Evolutionary conservation across 163 green algal species (phyloP).

Genomic region (Trebouxia gelatinosa): DNA sequence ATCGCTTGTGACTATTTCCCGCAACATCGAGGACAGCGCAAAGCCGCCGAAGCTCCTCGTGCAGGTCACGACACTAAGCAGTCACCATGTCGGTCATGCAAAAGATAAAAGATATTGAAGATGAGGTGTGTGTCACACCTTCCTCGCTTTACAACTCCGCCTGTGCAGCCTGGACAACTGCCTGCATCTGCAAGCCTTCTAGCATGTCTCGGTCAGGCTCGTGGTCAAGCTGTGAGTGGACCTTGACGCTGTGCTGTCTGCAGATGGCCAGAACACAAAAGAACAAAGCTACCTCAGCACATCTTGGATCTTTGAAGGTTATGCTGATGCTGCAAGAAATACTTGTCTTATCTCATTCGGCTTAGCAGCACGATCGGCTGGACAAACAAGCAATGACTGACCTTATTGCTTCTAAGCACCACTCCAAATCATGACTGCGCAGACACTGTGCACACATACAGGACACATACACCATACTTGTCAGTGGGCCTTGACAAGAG

Average conservation of each 20-base stretch:
- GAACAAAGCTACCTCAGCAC: constrained; percentile 95
- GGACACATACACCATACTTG: not conserved
- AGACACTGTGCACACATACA: not conserved
- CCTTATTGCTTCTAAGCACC: not conserved
- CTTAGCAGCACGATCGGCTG: not conserved
- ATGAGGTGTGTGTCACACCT: too few relatives aligned
- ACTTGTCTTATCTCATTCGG: not conserved
- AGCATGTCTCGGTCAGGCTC: too few relatives aligned
- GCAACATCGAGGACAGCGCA: too few relatives aligned
- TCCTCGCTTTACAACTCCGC: too few relatives aligned
- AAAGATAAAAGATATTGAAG: constrained; percentile 82
- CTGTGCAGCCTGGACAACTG: too few relatives aligned
- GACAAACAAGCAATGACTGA: not conserved
- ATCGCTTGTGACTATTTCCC: too few relatives aligned
- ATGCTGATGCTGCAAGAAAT: not conserved
- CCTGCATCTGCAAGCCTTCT: too few relatives aligned
- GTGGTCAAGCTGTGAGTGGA: not conserved
- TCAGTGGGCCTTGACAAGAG: not conserved
- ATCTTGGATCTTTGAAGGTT: constrained; percentile 93
- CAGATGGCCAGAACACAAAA: constrained; percentile 83
- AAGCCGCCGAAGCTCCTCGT: too few relatives aligned
- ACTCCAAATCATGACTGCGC: not conserved
- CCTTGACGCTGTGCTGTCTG: not conserved
- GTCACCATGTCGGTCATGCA: constrained; percentile 53
- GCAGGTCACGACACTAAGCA: too few relatives aligned